A percentile compares a stretch with the other conserved stretches of the same genome.
Evolutionary conservation across 305 asterid genomes (phyloP).

Genomic region (Caryopteris hybrid): DNA sequence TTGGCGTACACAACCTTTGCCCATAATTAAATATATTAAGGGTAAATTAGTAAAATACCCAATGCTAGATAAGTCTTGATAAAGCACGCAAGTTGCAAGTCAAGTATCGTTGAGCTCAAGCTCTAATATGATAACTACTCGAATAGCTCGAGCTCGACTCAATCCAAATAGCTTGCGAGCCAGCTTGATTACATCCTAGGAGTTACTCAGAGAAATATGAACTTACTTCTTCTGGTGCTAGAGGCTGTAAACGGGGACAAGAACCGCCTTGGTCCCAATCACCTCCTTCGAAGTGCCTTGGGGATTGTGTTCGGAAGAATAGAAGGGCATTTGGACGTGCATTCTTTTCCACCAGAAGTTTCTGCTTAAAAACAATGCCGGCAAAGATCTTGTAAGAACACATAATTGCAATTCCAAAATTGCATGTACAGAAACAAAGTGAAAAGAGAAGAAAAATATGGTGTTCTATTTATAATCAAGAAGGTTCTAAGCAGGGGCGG

Average conservation of each 20-base stretch:
- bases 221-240: constrained; percentile 63
- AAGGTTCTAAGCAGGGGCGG: neutral
- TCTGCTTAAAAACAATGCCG: constrained; percentile 31
- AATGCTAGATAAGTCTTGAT: too few relatives aligned
- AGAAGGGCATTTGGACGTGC: constrained; percentile 41
- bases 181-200: too few relatives aligned
- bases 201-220: neutral
- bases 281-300: constrained; percentile 93
- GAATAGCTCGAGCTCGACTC: too few relatives aligned
- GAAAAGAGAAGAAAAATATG: neutral
- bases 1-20: too few relatives aligned
- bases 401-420: constrained; percentile 1
- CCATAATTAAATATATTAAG: too few relatives aligned
- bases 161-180: too few relatives aligned
- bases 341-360: constrained; percentile 48
- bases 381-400: neutral
- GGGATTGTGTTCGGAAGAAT: constrained; percentile 89
- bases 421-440: neutral
- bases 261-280: constrained; percentile 97
- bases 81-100: too few relatives aligned
- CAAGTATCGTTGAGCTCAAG: too few relatives aligned
- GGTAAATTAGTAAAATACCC: too few relatives aligned
- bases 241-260: constrained; percentile 66
- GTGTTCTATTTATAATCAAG: neutral
- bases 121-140: too few relatives aligned